Conservation (phyloP, 768 basidiomycete species). For the Tulasnella sp. region DNA sequence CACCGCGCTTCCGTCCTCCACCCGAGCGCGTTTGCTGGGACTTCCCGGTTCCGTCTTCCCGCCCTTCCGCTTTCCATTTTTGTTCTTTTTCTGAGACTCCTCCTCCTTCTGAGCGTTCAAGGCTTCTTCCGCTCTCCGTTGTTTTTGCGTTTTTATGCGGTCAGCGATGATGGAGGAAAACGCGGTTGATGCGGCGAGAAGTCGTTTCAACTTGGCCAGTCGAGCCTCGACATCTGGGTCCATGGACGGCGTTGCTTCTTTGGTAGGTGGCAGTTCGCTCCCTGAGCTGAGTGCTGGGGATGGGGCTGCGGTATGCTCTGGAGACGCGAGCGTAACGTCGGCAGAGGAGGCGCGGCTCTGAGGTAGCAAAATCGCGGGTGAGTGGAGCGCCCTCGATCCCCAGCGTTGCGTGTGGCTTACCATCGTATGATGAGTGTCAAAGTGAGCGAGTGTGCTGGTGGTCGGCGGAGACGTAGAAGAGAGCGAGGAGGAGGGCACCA, state of each 20-base stretch:
- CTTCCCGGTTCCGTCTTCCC: neutral
- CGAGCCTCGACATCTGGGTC: slow-evolving; percentile 12
- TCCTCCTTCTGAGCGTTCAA: slow-evolving; percentile 4
- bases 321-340: slow-evolving; percentile 1
- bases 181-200: slow-evolving; percentile 28
- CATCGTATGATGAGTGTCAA: neutral
- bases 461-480: neutral
- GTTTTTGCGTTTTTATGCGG: slow-evolving; percentile 31
- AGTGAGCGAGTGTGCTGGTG: neutral
- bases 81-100: neutral
- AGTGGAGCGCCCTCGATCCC: slow-evolving; percentile 11
- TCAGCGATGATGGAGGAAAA: slow-evolving; percentile 33
- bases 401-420: slow-evolving; percentile 12
- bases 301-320: neutral
- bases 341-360: slow-evolving; percentile 24
- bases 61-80: slow-evolving; percentile 23
- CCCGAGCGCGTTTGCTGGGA: slow-evolving; percentile 25
- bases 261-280: neutral
- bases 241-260: neutral
- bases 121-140: neutral
- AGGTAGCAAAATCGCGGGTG: neutral
- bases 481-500: neutral
- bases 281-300: slow-evolving; percentile 15
- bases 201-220: slow-evolving; percentile 22
- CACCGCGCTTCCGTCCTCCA: slow-evolving; percentile 24